These are phyloP conservation scores for Rutstroemia sp. DNA, from an alignment of 2,329 filamentous ascomycete species.

Conservation along the genomic window DNA sequence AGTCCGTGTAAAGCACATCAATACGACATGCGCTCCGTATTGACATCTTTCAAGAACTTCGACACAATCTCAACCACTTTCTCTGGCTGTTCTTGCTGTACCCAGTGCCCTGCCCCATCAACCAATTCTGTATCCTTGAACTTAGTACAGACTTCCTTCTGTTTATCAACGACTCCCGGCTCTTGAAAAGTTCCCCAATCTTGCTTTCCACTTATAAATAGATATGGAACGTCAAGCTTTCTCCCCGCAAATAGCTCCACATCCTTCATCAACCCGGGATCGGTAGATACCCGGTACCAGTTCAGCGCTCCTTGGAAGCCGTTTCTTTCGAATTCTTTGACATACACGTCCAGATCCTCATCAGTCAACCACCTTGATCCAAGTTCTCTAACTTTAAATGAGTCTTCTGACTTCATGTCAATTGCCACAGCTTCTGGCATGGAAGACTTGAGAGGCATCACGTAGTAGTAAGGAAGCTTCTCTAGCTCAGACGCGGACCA, in stretches of 20 bases:
- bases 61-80: conserved; percentile 42
- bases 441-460: conserved; percentile 49
- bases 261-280: conserved; percentile 40
- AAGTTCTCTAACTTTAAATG: conserved; percentile 31
- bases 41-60: conserved; percentile 30
- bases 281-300: conserved; percentile 57
- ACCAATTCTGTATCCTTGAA: conserved; percentile 47
- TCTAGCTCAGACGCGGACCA: conserved; percentile 52
- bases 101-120: conserved; percentile 60
- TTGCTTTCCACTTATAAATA: conserved; percentile 52
- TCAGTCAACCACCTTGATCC: conserved; percentile 45
- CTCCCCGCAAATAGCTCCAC: conserved; percentile 51
- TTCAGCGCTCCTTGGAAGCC: conserved; percentile 61
- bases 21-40: conserved; percentile 9
- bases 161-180: conserved; percentile 53
- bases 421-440: conserved; percentile 52
- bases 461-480: conserved; percentile 60
- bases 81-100: conserved; percentile 57
- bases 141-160: conserved; percentile 42
- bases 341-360: conserved; percentile 53
- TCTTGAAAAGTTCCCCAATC: conserved; percentile 66
- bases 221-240: conserved; percentile 52
- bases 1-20: background rate
- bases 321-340: conserved; percentile 50
- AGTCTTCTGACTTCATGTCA: conserved; percentile 49